Evolutionary conservation across 148 eudicot species (phyloP), one percentile per base, ranked within the genome.

Genomic region (Pouteria glomerata): DNA sequence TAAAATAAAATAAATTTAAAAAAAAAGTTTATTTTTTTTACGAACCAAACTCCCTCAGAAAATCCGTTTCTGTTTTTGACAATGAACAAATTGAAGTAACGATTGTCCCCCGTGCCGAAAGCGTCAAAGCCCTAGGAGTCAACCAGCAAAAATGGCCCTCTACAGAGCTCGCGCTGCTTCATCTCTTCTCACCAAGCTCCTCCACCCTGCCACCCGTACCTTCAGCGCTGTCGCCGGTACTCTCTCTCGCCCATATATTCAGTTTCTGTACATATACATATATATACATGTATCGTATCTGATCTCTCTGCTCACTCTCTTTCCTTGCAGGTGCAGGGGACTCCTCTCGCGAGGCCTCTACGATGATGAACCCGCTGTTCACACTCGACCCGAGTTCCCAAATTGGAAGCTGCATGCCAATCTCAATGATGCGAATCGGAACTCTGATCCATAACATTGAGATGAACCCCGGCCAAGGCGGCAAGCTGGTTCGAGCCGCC

Each of bases 391-490:
- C 85, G 0, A 78, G 92, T 47, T 90, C 98, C 26, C 98, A 90
- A 68, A 67, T 78, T 57, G 98, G 97, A 1, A 80, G 86, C 66
- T 84, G 86, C 63, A 90, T 94, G 96, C 97, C 98, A 0, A 47
- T 94, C 23, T 76, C 86, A 19, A 80, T 84, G 77, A 86, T 91
- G 91, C 83, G 97, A 59, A 89, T 94, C 57, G 97, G 98, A 8
- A 94, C 90, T 10, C 52, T 84, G 8, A 86, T 94, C 66, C 97
- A 94, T 82, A 87, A 89, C 86, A 75, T 94, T 57, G 98, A 94
- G 77, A 75, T 91, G 71, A 89, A 88, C 19, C 98, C 98, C 1
- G 84, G 89, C 0, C 80, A 91, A 76, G 98, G 96, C 29, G 93
- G 81, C 15, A 86, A 89, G 57, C 79, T 94, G 30, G 97, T 85